These are phyloP conservation scores for Penicillium brevicompactum DNA, from an alignment of 2,329 filamentous ascomycete genomes.

Conservation along the genomic window DNA sequence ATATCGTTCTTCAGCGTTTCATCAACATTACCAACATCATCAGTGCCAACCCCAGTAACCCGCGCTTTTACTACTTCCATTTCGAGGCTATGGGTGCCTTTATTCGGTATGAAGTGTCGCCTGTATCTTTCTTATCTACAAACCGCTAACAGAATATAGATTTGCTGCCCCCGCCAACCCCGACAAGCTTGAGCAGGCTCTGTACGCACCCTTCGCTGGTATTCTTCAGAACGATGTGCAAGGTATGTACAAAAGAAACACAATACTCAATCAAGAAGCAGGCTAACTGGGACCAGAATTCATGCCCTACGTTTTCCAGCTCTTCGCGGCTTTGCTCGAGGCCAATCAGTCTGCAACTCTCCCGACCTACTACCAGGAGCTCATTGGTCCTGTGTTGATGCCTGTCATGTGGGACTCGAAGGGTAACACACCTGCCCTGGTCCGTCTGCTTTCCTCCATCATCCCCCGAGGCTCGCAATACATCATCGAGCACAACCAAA, in stretches of 20 bases:
- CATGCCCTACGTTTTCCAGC: slow-evolving; percentile 92
- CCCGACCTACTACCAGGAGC: slow-evolving; percentile 75
- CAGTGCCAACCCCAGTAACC: slow-evolving; percentile 93
- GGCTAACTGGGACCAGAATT: slow-evolving; percentile 67
- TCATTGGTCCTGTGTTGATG: slow-evolving; percentile 76
- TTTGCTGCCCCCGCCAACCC: slow-evolving; percentile 70
- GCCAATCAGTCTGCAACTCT: slow-evolving; percentile 77
- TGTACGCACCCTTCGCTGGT: slow-evolving; percentile 81
- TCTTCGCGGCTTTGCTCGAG: slow-evolving; percentile 88
- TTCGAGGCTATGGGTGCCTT: slow-evolving; percentile 93
- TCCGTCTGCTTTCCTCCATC: slow-evolving; percentile 80
- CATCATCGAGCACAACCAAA: slow-evolving; percentile 76
- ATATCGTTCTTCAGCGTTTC: slow-evolving; percentile 79
- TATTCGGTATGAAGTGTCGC: slow-evolving; percentile 58
- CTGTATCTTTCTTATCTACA: neutral
- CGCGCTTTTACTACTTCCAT: slow-evolving; percentile 97
- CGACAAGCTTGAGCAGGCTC: slow-evolving; percentile 72
- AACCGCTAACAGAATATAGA: slow-evolving; percentile 33
- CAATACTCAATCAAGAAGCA: neutral
- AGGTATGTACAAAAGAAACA: slow-evolving; percentile 50
- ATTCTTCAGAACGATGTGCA: slow-evolving; percentile 82
- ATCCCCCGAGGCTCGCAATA: slow-evolving; percentile 73
- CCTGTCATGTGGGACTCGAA: slow-evolving; percentile 87
- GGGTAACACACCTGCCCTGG: slow-evolving; percentile 90
- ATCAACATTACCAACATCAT: slow-evolving; percentile 90